phyloP scores from a whole-genome alignment of 768 basidiomycete genomes.

The Pholiota molesta region DNA sequence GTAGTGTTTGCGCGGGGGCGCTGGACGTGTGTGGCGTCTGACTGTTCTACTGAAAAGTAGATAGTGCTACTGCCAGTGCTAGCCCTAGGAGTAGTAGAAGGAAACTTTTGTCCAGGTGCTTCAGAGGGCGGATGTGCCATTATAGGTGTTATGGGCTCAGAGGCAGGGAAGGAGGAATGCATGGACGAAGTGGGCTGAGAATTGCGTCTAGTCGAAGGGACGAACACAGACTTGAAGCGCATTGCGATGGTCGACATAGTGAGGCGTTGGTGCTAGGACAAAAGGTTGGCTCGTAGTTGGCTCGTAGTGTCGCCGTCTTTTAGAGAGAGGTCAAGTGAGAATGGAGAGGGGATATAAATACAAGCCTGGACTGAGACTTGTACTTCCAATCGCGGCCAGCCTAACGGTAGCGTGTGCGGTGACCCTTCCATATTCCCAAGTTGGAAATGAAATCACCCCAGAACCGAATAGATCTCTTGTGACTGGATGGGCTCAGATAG shows the following conservation, averaged over 20 bases:
- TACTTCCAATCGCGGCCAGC: background rate
- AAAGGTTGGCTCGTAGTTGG: too few relatives aligned
- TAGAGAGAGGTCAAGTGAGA: background rate
- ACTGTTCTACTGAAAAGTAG: background rate
- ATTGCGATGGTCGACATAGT: background rate
- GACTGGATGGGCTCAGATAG: background rate
- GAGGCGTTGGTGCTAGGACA: background rate
- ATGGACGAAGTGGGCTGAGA: background rate
- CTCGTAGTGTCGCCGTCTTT: background rate
- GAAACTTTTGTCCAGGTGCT: background rate
- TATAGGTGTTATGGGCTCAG: background rate
- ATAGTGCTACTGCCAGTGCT: too few relatives aligned
- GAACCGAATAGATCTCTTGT: background rate
- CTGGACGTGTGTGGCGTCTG: background rate
- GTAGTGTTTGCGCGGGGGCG: background rate
- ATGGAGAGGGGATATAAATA: background rate
- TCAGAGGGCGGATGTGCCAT: background rate
- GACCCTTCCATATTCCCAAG: background rate
- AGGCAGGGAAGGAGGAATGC: background rate
- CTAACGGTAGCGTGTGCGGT: background rate
- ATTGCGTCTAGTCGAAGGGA: background rate
- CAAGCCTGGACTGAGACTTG: background rate
- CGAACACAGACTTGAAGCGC: conserved; percentile 6
- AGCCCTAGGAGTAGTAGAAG: too few relatives aligned
- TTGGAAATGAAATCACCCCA: background rate